Evolutionary conservation across 306 rosid species (phyloP), one percentile per base, ranked within the genome.

Genomic region (Inga oerstediana): DNA sequence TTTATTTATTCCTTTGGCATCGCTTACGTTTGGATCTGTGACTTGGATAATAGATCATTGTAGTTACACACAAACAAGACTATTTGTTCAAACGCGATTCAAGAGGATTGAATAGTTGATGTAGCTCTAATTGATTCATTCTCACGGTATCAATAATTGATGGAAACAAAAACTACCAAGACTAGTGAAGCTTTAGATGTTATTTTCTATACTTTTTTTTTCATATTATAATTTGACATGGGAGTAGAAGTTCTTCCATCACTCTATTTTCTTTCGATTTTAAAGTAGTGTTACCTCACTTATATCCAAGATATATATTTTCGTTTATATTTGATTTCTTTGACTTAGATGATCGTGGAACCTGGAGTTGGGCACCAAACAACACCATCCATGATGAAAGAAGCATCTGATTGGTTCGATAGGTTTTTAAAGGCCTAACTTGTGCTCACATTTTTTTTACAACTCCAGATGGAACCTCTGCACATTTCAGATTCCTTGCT

Each of bases 401-500:
- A 96, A 85, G 91, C 92, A 46, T 79, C 93, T n/a, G 83, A 92
- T 79, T 96, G 97, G 99, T 90, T 96, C 82, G 97, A 92, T 68
- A 86, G 74, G 76, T 89, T 87, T 77, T 85, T 96, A 44, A 90
- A 79, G 82, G 87, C 83, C 10, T 41, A 85, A 79, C 44, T 10
- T 34, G 34, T 39, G 72, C 52, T 82, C 54, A 10, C 7, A 32
- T 35, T 48, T 27, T 74, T 20, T 56, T 59, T 27, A 17, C 10
- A 43, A 64, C 41, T 24, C 39, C 27, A 54, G 24, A 37, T 76
- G 35, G 19, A 58, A 77, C 65, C 76, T 6, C 76, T 6, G 66
- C 76, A 66, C 58, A 46, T 54, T 76, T 35, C 14, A 27, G 61
- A 30, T 77, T 51, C 79, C 74, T 83, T 46, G 51, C 37, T 48